Evolutionary conservation across 345 rosid species (phyloP).

Genomic region (Citrus hindsii): DNA sequence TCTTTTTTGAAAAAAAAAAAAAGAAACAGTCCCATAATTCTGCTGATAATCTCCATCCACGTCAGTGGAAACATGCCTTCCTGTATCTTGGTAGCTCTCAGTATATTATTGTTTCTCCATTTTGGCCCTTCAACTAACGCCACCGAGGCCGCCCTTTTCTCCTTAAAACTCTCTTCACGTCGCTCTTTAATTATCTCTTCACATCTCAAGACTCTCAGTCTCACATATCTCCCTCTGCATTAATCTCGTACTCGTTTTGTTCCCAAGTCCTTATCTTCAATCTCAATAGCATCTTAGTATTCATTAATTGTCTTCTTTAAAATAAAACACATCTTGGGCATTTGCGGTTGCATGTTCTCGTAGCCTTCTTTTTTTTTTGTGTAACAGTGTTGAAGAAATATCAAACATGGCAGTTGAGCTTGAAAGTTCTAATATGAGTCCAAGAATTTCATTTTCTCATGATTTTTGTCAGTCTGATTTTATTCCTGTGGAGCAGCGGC

Average conservation of each 20-base stretch:
- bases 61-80: slow-evolving; percentile 10
- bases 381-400: neutral
- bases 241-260: neutral
- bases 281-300: too few species aligned
- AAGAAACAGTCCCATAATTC: neutral
- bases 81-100: slow-evolving; percentile 8
- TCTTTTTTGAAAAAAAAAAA: too few species aligned
- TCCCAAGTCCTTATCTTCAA: slow-evolving; percentile 1
- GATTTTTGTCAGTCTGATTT: slow-evolving; percentile 53
- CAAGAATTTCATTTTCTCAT: slow-evolving; percentile 78
- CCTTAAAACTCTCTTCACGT: slow-evolving; percentile 26
- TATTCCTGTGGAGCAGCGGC: slow-evolving; percentile 55
- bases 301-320: too few species aligned
- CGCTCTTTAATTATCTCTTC: slow-evolving; percentile 4
- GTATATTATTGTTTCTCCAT: neutral
- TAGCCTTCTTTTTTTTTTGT: too few species aligned
- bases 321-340: too few species aligned
- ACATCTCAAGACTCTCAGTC: neutral
- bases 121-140: slow-evolving; percentile 7
- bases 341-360: neutral
- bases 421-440: slow-evolving; percentile 56
- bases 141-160: slow-evolving; percentile 12
- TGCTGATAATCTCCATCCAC: neutral
- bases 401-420: slow-evolving; percentile 62
- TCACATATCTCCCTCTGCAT: neutral